Conservation (phyloP, 1,284 basidiomycete species). For the Afroboletus lepidellus region DNA sequence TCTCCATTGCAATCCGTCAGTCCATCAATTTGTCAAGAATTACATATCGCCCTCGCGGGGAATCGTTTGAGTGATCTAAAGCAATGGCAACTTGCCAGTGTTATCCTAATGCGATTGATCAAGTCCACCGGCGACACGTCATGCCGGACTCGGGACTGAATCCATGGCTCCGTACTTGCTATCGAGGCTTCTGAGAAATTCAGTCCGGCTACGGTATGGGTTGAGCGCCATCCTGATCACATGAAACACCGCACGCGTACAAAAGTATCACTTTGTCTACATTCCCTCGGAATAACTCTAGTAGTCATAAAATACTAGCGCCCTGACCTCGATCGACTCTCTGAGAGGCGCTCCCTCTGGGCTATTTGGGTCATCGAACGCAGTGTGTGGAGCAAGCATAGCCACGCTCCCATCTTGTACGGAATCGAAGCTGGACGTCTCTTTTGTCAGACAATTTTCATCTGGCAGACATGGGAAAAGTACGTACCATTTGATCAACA, state of each 20-base stretch:
- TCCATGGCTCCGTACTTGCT: no score
- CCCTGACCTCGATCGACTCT: slow-evolving; percentile 40
- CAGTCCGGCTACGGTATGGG: no score
- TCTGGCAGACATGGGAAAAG: neutral
- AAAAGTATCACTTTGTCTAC: neutral
- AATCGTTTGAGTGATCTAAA: neutral
- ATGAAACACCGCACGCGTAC: neutral
- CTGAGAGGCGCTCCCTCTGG: slow-evolving; percentile 34
- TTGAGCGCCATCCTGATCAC: no score
- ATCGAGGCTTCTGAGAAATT: no score
- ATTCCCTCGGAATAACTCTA: neutral
- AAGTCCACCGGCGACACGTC: no score
- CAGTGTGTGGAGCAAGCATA: slow-evolving; percentile 44
- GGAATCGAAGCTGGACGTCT: slow-evolving; percentile 9
- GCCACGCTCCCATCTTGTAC: slow-evolving; percentile 39
- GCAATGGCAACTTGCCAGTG: no score
- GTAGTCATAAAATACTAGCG: slow-evolving; percentile 38
- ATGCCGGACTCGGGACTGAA: no score
- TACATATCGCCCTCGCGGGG: neutral
- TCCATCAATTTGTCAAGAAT: neutral
- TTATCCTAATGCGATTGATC: no score
- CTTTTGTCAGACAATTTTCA: neutral
- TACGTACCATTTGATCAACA: slow-evolving; percentile 49
- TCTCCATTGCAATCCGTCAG: neutral
- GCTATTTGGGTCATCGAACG: slow-evolving; percentile 38